Evolutionary conservation across 192 early-diverging fungal genomes (phyloP).

Genomic region (Coemansia sp.): DNA sequence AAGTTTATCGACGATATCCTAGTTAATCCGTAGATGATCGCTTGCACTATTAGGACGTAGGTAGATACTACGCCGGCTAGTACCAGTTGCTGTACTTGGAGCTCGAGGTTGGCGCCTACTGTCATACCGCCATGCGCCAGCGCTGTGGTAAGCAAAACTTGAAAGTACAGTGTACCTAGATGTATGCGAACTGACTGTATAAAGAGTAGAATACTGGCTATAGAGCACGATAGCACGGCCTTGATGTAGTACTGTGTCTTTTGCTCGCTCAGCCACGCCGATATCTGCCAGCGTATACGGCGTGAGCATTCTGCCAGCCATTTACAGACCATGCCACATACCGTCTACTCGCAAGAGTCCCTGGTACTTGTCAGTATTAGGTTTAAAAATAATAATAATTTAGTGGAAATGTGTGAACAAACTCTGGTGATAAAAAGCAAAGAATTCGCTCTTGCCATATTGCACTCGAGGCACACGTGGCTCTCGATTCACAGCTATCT

Average conservation of each 20-base stretch:
- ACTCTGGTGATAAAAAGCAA: background rate
- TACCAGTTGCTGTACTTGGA: constrained; percentile 40
- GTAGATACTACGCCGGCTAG: constrained; percentile 16
- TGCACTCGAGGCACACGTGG: too few relatives aligned
- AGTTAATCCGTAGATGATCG: constrained; percentile 16
- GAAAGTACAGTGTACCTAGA: constrained; percentile 36
- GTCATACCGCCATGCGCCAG: constrained; percentile 47
- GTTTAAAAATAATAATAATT: background rate
- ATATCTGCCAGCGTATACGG: background rate
- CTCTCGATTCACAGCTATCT: background rate
- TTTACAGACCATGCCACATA: constrained; percentile 6
- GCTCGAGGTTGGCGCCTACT: constrained; percentile 44
- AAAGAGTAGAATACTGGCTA: constrained; percentile 35
- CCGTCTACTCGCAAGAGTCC: background rate
- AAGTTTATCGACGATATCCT: constrained; percentile 15
- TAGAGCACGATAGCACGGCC: constrained; percentile 30
- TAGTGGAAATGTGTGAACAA: background rate
- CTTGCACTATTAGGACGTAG: constrained; percentile 35
- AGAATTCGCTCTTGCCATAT: too few relatives aligned
- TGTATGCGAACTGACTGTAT: constrained; percentile 18
- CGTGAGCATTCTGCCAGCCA: background rate
- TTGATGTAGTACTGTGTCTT: constrained; percentile 39
- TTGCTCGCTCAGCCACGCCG: constrained; percentile 25
- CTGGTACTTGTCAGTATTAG: background rate
- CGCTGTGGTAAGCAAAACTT: constrained; percentile 32